phyloP scores from a whole-genome alignment of 2,329 filamentous ascomycete species.

The Xylariaceae sp. region DNA sequence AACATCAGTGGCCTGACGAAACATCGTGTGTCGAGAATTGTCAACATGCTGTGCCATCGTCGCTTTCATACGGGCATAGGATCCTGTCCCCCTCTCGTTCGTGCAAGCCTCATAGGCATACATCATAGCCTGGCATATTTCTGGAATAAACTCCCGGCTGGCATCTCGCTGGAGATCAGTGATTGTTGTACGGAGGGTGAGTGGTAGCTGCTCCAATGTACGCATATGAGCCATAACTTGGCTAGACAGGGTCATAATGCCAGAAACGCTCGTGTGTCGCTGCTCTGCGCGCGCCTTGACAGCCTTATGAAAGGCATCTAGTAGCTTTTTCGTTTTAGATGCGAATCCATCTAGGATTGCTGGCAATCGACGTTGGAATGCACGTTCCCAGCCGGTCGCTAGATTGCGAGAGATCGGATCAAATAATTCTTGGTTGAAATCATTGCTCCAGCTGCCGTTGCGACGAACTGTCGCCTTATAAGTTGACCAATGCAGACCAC shows the following conservation, averaged over 20 bases:
- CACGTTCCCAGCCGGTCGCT: slow-evolving; percentile 33
- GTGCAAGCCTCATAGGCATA: slow-evolving; percentile 49
- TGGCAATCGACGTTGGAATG: slow-evolving; percentile 32
- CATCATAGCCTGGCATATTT: slow-evolving; percentile 49
- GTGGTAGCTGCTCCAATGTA: slow-evolving; percentile 43
- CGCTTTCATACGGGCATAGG: slow-evolving; percentile 54
- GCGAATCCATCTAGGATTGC: slow-evolving; percentile 24
- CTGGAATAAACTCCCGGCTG: slow-evolving; percentile 56
- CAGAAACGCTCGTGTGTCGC: slow-evolving; percentile 23
- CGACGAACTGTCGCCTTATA: slow-evolving; percentile 52
- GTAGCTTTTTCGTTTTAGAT: slow-evolving; percentile 8
- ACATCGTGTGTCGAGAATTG: slow-evolving; percentile 49
- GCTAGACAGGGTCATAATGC: slow-evolving; percentile 40
- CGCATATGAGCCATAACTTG: slow-evolving; percentile 44
- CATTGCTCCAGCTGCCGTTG: slow-evolving; percentile 32
- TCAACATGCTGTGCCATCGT: slow-evolving; percentile 51
- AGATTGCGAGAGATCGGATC: slow-evolving; percentile 27
- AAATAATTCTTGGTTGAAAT: slow-evolving; percentile 35
- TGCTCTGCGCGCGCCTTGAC: slow-evolving; percentile 26
- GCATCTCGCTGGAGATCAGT: slow-evolving; percentile 52
- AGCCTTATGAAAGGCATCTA: slow-evolving; percentile 31
- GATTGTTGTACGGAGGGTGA: slow-evolving; percentile 40
- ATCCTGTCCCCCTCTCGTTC: slow-evolving; percentile 47
- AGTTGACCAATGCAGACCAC: slow-evolving; percentile 53
- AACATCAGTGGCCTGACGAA: slow-evolving; percentile 45